phyloP scores from a whole-genome alignment of 2,329 filamentous ascomycete genomes.

The Ampelomyces quisqualis region DNA sequence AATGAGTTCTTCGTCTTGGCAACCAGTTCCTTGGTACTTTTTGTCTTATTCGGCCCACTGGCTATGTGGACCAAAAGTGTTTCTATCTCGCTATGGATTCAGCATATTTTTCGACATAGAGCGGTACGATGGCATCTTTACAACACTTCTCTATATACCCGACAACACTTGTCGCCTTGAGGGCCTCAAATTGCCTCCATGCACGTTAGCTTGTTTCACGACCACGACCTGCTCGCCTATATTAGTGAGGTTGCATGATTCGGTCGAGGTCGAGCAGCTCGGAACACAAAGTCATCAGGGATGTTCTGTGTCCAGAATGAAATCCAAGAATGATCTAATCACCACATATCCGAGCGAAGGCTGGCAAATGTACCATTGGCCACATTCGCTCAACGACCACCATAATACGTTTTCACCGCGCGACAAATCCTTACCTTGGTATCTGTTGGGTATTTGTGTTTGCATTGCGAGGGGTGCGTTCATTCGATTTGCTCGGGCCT shows the following conservation, averaged over 20 bases:
- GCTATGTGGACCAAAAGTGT: conserved; percentile 33
- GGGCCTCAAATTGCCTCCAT: conserved; percentile 25
- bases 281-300: background rate
- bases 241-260: background rate
- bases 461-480: conserved; percentile 37
- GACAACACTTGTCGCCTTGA: conserved; percentile 16
- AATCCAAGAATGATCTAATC: conserved; percentile 8
- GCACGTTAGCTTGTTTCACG: conserved; percentile 9
- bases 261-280: no score
- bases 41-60: conserved; percentile 8
- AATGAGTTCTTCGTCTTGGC: conserved; percentile 15
- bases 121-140: conserved; percentile 22
- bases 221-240: background rate
- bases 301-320: background rate
- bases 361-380: background rate
- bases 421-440: conserved; percentile 1
- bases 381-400: conserved; percentile 1
- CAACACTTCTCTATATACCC: conserved; percentile 33
- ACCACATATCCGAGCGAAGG: conserved; percentile 11
- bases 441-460: conserved; percentile 22
- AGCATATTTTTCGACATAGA: conserved; percentile 16
- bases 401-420: conserved; percentile 3
- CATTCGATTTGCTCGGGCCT: conserved; percentile 10
- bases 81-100: conserved; percentile 25
- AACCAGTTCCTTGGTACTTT: conserved; percentile 6